A percentile compares a stretch with the other conserved stretches of the same genome.
Evolutionary conservation across 441 rosid species (phyloP).

Genomic region (Adansonia madagascariensis): DNA sequence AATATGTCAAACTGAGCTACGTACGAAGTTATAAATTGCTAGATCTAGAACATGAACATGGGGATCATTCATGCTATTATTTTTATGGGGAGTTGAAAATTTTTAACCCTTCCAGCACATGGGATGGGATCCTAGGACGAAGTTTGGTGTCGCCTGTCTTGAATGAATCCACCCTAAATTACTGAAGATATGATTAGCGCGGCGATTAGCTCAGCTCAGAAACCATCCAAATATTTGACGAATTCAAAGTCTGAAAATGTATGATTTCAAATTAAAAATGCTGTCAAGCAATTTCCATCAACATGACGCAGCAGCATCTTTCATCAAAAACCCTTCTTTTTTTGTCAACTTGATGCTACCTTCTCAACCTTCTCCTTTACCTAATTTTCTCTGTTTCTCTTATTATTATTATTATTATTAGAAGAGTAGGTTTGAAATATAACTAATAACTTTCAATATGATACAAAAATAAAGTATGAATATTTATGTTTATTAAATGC

Average conservation of each 20-base stretch:
- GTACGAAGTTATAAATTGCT: not conserved
- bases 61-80: not conserved
- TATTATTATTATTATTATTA: too few species aligned
- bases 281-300: not conserved
- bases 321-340: not conserved
- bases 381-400: too few species aligned
- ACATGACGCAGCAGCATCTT: not conserved
- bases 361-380: not conserved
- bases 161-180: not conserved
- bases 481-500: too few species aligned
- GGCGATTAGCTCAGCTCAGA: not conserved
- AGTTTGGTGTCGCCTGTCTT: not conserved
- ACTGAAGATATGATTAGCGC: not conserved
- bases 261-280: not conserved
- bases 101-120: not conserved
- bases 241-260: not conserved
- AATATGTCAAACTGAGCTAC: not conserved
- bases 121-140: not conserved
- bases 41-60: too few species aligned
- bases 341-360: not conserved
- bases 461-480: too few species aligned
- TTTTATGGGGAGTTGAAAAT: not conserved
- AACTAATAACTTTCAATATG: too few species aligned
- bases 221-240: not conserved
- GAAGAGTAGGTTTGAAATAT: too few species aligned